Conservation (phyloP, 331 rosid genomes). For the Phaseolus coccineus region DNA sequence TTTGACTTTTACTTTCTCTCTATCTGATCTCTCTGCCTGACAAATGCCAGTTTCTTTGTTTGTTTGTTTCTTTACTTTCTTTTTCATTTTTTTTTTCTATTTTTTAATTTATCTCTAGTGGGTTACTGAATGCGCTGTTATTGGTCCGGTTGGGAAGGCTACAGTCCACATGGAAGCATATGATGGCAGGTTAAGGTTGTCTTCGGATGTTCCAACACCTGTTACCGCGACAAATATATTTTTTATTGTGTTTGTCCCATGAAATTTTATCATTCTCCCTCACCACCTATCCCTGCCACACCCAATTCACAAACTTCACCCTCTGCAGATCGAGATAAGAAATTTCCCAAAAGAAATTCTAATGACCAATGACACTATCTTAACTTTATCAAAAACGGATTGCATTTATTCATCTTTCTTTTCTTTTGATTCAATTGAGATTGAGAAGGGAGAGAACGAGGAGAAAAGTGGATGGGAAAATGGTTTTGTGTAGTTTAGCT, state of each 20-base stretch:
- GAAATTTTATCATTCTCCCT: not conserved
- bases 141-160: not conserved
- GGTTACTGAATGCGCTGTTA: not conserved
- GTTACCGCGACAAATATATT: conserved; percentile 3
- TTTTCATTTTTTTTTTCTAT: not conserved
- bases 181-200: conserved; percentile 63
- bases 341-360: not conserved
- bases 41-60: conserved; percentile 32
- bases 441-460: not conserved
- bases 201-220: conserved; percentile 50
- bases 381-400: too few species aligned
- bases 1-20: conserved; percentile 13
- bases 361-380: too few species aligned
- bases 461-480: too few species aligned
- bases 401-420: too few species aligned
- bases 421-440: too few species aligned
- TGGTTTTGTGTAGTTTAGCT: too few species aligned
- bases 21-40: conserved; percentile 23
- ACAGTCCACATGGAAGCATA: conserved; percentile 29
- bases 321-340: not conserved
- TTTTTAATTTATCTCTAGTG: not conserved
- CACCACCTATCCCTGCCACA: not conserved
- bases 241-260: not conserved
- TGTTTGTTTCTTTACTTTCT: conserved; percentile 18
- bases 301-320: not conserved